A percentile compares a stretch with the other conserved stretches of the same genome.
phyloP scores from a whole-genome alignment of 345 rosid species.

The Brassica rapa region DNA sequence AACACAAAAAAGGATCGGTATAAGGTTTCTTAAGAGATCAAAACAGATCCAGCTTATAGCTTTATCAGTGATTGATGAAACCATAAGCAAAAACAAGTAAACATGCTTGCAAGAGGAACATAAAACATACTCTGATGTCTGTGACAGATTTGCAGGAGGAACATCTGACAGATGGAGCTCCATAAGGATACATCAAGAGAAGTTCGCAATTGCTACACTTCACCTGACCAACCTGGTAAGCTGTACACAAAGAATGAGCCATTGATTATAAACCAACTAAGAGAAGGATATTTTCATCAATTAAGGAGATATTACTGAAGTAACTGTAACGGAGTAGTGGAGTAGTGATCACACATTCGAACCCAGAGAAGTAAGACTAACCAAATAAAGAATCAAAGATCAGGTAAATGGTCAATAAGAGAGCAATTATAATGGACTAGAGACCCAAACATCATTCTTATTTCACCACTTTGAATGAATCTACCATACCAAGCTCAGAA shows the following conservation, averaged over 20 bases:
- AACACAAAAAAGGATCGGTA: neutral
- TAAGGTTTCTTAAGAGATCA: neutral
- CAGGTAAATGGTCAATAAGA: neutral
- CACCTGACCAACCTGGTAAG: constrained; percentile 76
- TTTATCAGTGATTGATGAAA: neutral
- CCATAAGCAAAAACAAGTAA: neutral
- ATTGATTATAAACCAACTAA: neutral
- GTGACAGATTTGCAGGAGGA: constrained; percentile 73
- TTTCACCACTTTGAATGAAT: neutral
- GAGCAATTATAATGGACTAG: neutral
- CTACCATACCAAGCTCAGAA: neutral
- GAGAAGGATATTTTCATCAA: constrained; percentile 3
- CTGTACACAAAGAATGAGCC: constrained; percentile 42
- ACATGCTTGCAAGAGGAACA: neutral
- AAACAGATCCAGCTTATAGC: neutral
- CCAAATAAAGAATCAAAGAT: neutral
- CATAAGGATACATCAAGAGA: constrained; percentile 81
- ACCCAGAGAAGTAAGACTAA: too few relatives aligned
- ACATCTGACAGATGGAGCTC: constrained; percentile 81
- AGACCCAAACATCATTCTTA: neutral
- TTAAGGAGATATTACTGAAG: neutral
- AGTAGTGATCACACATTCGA: too few relatives aligned
- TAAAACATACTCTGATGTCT: constrained; percentile 63
- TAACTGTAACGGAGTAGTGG: neutral
- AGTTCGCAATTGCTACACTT: constrained; percentile 57